Percentiles rank a stretch among this genome's conserved stretches.
Evolutionary conservation across 139 green algal species (phyloP).

Genomic region (Coccomyxa sp.): DNA sequence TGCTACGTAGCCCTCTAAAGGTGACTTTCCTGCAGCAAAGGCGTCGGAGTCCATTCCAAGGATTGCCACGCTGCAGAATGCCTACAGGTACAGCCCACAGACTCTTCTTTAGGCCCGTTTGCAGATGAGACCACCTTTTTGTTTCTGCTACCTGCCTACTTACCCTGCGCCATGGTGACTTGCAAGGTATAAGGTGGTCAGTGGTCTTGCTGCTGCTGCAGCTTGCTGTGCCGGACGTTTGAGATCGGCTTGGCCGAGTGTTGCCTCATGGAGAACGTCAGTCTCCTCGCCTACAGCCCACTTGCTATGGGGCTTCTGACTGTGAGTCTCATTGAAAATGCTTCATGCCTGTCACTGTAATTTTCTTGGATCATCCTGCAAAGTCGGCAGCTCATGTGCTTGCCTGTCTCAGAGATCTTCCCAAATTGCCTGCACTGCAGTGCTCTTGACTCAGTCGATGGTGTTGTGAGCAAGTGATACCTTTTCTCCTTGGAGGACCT

Average conservation of each 20-base stretch:
- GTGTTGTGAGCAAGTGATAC: too few species aligned
- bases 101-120: background rate
- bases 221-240: conserved; percentile 76
- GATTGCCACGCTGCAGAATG: conserved; percentile 54
- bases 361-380: too few species aligned
- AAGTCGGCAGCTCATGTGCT: too few species aligned
- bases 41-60: conserved; percentile 19
- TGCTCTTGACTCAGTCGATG: too few species aligned
- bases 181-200: background rate
- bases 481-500: too few species aligned
- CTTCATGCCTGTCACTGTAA: too few species aligned
- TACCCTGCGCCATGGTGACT: background rate
- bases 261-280: conserved; percentile 65
- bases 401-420: too few species aligned
- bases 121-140: background rate
- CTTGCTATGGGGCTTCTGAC: conserved; percentile 89
- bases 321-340: conserved; percentile 40
- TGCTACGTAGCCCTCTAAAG: too few species aligned
- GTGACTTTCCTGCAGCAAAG: conserved; percentile 21
- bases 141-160: too few species aligned
- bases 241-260: conserved; percentile 69
- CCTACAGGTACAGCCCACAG: conserved; percentile 32
- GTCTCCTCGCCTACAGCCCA: conserved; percentile 81
- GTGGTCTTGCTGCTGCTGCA: conserved; percentile 14
- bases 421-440: too few species aligned